These are phyloP conservation scores for Candida krabiensis DNA, from an alignment of 805 yeast species.

Conservation along the genomic window DNA sequence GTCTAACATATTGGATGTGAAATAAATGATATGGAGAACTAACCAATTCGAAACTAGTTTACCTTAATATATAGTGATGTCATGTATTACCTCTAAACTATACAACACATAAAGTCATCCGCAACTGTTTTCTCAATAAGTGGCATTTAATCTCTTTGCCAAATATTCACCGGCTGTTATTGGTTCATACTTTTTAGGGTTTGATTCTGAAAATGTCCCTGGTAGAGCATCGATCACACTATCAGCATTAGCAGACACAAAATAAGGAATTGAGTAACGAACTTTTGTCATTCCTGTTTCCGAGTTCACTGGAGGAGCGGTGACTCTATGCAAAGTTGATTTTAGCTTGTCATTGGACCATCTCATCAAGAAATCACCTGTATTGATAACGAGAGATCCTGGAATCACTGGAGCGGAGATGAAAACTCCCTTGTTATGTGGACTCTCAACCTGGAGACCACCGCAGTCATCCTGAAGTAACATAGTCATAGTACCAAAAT, in stretches of 20 bases:
- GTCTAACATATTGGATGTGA: too few species aligned
- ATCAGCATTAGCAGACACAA: conserved; percentile 23
- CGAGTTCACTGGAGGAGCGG: conserved; percentile 26
- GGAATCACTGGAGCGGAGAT: conserved; percentile 30
- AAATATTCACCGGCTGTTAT: conserved; percentile 25
- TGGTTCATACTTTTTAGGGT: conserved; percentile 20
- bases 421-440: conserved; percentile 30
- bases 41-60: too few species aligned
- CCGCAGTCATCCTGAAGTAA: conserved; percentile 36
- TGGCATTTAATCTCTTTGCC: conserved; percentile 21
- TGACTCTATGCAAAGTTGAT: conserved; percentile 42
- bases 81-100: too few species aligned
- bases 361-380: conserved; percentile 40
- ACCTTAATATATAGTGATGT: too few species aligned
- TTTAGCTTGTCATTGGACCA: conserved; percentile 38
- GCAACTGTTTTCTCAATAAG: too few species aligned
- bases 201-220: conserved; percentile 16
- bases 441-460: conserved; percentile 39
- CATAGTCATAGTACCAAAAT: conserved; percentile 37
- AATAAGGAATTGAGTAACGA: conserved; percentile 32
- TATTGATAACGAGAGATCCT: conserved; percentile 37
- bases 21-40: too few species aligned
- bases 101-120: too few species aligned
- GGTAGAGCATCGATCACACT: conserved; percentile 22
- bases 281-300: conserved; percentile 17